Evolutionary conservation across 495 filamentous ascomycete genomes (phyloP), one percentile per base, ranked within the genome.

Genomic region (Pseudevernia furfuracea): DNA sequence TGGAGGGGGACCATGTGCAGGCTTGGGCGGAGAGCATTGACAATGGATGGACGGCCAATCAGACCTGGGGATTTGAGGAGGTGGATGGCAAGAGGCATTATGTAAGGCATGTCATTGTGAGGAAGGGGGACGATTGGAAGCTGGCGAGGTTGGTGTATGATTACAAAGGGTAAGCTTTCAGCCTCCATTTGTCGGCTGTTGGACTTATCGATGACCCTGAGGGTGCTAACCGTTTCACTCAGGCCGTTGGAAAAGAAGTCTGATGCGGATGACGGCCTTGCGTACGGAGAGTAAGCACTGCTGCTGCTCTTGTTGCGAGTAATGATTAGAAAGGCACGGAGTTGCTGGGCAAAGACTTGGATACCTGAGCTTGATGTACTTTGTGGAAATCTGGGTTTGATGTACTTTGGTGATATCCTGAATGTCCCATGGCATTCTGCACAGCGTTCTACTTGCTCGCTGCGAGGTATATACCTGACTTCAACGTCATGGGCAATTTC

Each of bases 121-220:
- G 72, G 36, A 92, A 92, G 81, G 84, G 79, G 5, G 76, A 75
- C 0, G 76, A 87, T 75, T 79, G 80, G 65, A 80, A 86, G 63
- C 75, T 80, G 71, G 82, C 86, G 44, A 82, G 84, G 73, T 75
- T 96, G 72, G 85, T 96, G 14, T 96, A 95, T 73, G 82, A 90
- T 68, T 95, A 64, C 41, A 30, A 64, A 49, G 58, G 62, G 63
- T 71, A 23, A 44, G 65, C 19, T 15, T 49, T 30, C 7, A 10
- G 19, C 23, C 7, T 56, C 19, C n/a, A 4, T 55, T 14, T 57
- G 21, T 41, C 21, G 12, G 39, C 3, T 58, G 19, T 41, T 23
- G 30, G 14, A 34, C 28, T 0, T 19, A 2, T 55, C 30, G 15
- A 55, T 6, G 30, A 17, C 15, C 30, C 52, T 3, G 30, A 32